phyloP scores from a whole-genome alignment of 768 basidiomycete species.

The Coprinopsis strossmayeri region DNA sequence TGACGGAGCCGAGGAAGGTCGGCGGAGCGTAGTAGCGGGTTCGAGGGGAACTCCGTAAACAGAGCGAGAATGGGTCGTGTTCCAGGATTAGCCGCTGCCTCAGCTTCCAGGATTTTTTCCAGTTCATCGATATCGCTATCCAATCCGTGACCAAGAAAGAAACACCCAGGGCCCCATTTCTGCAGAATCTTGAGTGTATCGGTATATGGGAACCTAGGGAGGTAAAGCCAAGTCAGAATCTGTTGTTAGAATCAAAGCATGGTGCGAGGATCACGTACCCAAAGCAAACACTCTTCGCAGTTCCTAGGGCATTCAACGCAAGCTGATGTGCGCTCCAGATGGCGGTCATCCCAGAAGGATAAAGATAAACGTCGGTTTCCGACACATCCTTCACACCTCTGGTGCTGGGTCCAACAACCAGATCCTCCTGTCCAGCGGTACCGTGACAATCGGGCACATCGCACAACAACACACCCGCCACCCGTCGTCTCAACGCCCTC shows the following conservation, averaged over 20 bases:
- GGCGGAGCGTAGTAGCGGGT: conserved; percentile 85
- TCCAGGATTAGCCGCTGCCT: conserved; percentile 29
- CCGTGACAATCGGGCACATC: conserved; percentile 40
- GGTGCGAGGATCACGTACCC: conserved; percentile 50
- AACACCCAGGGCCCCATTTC: conserved; percentile 94
- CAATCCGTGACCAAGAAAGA: conserved; percentile 80
- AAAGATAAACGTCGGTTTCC: conserved; percentile 88
- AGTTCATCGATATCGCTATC: conserved; percentile 72
- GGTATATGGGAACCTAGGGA: conserved; percentile 81
- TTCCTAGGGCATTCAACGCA: conserved; percentile 41
- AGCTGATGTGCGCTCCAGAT: conserved; percentile 90
- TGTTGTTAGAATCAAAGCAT: neutral
- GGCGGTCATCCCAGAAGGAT: conserved; percentile 85
- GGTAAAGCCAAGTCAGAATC: too few species aligned
- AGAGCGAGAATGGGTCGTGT: conserved; percentile 68
- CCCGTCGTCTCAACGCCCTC: conserved; percentile 76
- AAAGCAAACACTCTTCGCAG: conserved; percentile 86
- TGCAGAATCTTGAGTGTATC: conserved; percentile 91
- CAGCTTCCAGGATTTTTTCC: conserved; percentile 50
- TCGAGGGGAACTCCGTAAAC: conserved; percentile 93
- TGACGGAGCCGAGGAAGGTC: conserved; percentile 67
- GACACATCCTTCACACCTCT: conserved; percentile 63
- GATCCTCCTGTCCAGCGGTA: conserved; percentile 37
- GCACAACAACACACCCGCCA: conserved; percentile 77
- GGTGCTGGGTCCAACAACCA: conserved; percentile 53